Evolutionary conservation across 495 filamentous ascomycete genomes (phyloP), one percentile per base, ranked within the genome.

Genomic region (Penicillium samsonianum): DNA sequence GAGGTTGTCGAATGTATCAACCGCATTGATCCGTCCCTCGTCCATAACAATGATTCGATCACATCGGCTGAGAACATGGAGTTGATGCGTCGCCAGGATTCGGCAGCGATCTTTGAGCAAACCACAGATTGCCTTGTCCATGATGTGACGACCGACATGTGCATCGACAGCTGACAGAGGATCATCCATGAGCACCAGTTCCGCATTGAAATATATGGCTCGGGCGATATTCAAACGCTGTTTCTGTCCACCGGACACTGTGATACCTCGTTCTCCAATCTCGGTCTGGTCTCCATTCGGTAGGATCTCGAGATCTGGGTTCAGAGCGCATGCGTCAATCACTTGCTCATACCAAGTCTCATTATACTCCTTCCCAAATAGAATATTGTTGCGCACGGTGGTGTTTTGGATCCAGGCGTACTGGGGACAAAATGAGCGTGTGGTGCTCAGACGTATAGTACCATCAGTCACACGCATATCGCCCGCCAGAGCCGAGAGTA

Each of bases 401-500:
- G 91, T 78, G 63, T 97, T 98, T 65, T 97, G 92, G 45, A 98
- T 97, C 94, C 94, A 98, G 4, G 94, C 90, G 65, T 94, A 96
- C 65, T 98, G 94, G 0, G 94, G 91, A 63, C 94, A 98, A 62
- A 95, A 96, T 0, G 92, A 89, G 48, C 92, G 75, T 2, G 84
- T 84, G 2, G 89, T 89, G 45, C 92, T 90, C 51, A 96, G 75
- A 5, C 80, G 80, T 6, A 96, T 80, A 35, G 81, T 77, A 2
- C 94, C 94, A 12, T 74, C 72, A 0, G 90, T 94, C 67, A 85
- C 84, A 19, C 92, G 81, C 94, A 98, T 98, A 61, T 98, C 92
- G 28, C 94, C 92, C 2, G 92, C 93, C 42, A 98, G 72, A 6
- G 94, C 92, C 47, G 90, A 89, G 2, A 98, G 84, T 22, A 98